Evolutionary conservation across 23 red algal genomes (phyloP).

Genomic region (Rhodosorus marinus): DNA sequence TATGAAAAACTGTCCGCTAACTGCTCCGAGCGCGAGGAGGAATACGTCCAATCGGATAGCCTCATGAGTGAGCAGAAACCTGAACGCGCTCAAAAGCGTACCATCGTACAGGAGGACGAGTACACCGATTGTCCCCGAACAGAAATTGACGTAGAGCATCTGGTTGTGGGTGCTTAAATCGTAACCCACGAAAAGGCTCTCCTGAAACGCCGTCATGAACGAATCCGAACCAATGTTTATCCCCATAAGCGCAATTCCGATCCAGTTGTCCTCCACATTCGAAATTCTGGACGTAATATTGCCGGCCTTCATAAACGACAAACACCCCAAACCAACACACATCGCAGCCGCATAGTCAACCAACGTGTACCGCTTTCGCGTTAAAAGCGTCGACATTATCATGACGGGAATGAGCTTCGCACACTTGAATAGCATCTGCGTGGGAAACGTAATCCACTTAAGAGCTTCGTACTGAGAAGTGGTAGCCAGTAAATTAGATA

Average conservation of each 20-base stretch:
- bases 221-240: conserved; percentile 54
- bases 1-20: conserved; percentile 66
- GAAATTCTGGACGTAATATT: conserved; percentile 25
- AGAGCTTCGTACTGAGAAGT: conserved; percentile 79
- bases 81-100: conserved; percentile 2
- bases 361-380: conserved; percentile 2
- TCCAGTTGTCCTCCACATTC: not conserved
- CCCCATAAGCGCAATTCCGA: conserved; percentile 36
- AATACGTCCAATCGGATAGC: conserved; percentile 10
- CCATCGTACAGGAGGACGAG: conserved; percentile 6
- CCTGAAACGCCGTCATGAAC: conserved; percentile 48
- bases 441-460: conserved; percentile 63
- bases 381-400: conserved; percentile 3
- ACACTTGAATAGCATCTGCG: conserved; percentile 68
- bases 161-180: conserved; percentile 41
- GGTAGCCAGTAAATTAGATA: conserved; percentile 60
- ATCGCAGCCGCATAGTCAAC: conserved; percentile 3
- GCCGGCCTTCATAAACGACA: conserved; percentile 5
- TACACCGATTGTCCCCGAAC: conserved; percentile 18
- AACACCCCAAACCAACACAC: conserved; percentile 1
- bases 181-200: conserved; percentile 36
- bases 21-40: conserved; percentile 26
- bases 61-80: conserved; percentile 13
- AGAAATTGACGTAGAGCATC: conserved; percentile 65
- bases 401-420: conserved; percentile 80